Evolutionary conservation across 306 rosid genomes (phyloP), one percentile per base, ranked within the genome.

Genomic region (Vigna unguiculata): DNA sequence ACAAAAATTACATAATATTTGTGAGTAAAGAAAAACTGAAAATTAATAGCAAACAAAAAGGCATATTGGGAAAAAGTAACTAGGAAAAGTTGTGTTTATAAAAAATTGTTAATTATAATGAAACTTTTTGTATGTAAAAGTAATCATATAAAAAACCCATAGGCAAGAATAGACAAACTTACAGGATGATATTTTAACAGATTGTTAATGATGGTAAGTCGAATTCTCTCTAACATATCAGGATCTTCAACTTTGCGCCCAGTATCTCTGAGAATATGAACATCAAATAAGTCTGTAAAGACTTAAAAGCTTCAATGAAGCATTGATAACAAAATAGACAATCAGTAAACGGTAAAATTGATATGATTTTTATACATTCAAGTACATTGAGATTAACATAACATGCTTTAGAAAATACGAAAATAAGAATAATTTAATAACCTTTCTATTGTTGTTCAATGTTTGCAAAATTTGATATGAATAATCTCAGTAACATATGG

Each of bases 161-260:
- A 74, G 64, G 61, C 15, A 66, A 71, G 69, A 70, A 72, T 45
- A 40, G 70, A 49, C 73, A 80, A 78, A 77, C 95, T 77, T 88
- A 94, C 98, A 36, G 98, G 98, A 80, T 95, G 98, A 82, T 88
- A 95, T 83, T 95, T 86, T 90, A 95, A 84, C 72, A 95, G 87
- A 84, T 95, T 95, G 87, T 71, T 88, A 83, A 95, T 95, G 86
- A 95, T 88, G 81, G 98, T 92, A 36, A 95, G 96, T 63, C 97
- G 92, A 82, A 95, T 95, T 43, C 90, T 89, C 93, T 95, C 98
- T 21, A 95, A 80, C 93, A 88, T 87, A 78, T 89, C 97, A 54
- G 97, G 97, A 86, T 95, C 93, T 81, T 92, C 98, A 79, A 95
- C 98, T 90, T 95, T 95, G 71, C 98, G 95, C 36, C 98, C 98